Base-by-base conservation (phyloP, 495 filamentous ascomycete genomes). In the Aspergillus bertholletiae region DNA sequence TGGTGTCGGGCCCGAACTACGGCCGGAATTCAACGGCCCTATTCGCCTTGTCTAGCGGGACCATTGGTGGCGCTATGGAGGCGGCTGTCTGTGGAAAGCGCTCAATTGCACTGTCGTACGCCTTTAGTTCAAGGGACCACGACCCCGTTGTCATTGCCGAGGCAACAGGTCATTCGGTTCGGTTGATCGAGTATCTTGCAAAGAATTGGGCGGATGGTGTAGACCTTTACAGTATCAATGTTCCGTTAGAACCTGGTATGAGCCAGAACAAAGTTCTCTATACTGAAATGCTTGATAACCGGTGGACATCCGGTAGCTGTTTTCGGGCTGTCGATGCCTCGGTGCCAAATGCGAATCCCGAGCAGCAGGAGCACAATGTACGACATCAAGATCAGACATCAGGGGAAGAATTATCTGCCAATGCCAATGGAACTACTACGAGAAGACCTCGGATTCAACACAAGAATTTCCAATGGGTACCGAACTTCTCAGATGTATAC, bases 381-480 rank as follows among this genome's bases (percentile, higher is more conserved):
- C 81, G 84, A 49, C 83, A 86, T 59, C 63, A 68, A 45, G 77
- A 69, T 17, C 84, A 88, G 65, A 77, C 77, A 34, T 63, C 69
- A 17, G 71, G 58, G 12, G 66, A 66, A 23, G 65, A 63, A 6
- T 59, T 56, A 15, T 48, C 48, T 43, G 47, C 48, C 7, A 44
- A 45, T 40, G 48, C 30, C 15, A 35, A 24, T 37, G 60, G 52
- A 41, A 62, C 49, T 28, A 55, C 58, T 46, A 56, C 18, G 55
- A 64, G 46, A 46, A 61, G 49, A 34, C 53, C 63, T 63, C 73
- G 59, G 71, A 86, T 77, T 75, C 72, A 72, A 53, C 88, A 92
- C 67, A 91, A 88, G 67, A 89, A 96, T 68, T 98, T 97, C 74
- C 89, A 89, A 71, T 98, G 94, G 94, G 82, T 88, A 52, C 94